Evolutionary conservation across 1,284 basidiomycete genomes (phyloP).

Genomic region (Pisolithus thermaeus): DNA sequence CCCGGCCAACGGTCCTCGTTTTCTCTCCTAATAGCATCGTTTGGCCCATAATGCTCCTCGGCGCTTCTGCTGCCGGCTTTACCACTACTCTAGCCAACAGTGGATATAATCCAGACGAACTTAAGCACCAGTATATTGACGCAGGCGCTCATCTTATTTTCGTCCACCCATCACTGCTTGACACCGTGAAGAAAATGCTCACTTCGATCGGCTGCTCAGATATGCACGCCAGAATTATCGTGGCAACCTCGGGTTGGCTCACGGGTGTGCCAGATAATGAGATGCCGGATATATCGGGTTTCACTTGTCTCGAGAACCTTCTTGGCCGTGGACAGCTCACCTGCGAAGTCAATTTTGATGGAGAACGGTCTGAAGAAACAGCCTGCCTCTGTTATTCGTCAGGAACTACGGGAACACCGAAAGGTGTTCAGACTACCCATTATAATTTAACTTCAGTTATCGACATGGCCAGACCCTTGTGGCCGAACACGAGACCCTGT

Average conservation of each 20-base stretch:
- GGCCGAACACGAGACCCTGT: slow-evolving; percentile 23
- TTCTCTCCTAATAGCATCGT: slow-evolving; percentile 60
- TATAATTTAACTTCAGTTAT: slow-evolving; percentile 53
- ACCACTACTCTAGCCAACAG: slow-evolving; percentile 46
- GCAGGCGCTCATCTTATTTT: slow-evolving; percentile 51
- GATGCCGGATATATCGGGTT: slow-evolving; percentile 13
- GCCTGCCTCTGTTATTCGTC: slow-evolving; percentile 62
- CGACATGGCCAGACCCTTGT: slow-evolving; percentile 37
- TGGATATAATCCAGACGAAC: slow-evolving; percentile 39
- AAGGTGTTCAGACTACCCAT: slow-evolving; percentile 64
- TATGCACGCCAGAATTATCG: slow-evolving; percentile 41
- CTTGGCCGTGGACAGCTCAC: slow-evolving; percentile 39
- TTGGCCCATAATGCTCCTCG: slow-evolving; percentile 60
- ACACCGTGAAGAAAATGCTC: slow-evolving; percentile 40
- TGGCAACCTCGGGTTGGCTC: slow-evolving; percentile 36
- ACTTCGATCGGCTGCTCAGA: slow-evolving; percentile 37
- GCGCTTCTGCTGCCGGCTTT: slow-evolving; percentile 48
- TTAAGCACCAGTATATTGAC: slow-evolving; percentile 49
- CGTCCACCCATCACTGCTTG: slow-evolving; percentile 45
- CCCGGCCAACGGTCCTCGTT: slow-evolving; percentile 37
- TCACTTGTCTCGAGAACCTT: slow-evolving; percentile 38
- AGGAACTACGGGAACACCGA: slow-evolving; percentile 59
- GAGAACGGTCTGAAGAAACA: slow-evolving; percentile 44
- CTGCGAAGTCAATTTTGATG: slow-evolving; percentile 47
- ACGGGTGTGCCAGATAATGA: slow-evolving; percentile 34